A percentile compares a stretch with the other conserved stretches of the same genome.
phyloP scores from a whole-genome alignment of 108 stramenopile species.

The Skeletonema menzelii region DNA sequence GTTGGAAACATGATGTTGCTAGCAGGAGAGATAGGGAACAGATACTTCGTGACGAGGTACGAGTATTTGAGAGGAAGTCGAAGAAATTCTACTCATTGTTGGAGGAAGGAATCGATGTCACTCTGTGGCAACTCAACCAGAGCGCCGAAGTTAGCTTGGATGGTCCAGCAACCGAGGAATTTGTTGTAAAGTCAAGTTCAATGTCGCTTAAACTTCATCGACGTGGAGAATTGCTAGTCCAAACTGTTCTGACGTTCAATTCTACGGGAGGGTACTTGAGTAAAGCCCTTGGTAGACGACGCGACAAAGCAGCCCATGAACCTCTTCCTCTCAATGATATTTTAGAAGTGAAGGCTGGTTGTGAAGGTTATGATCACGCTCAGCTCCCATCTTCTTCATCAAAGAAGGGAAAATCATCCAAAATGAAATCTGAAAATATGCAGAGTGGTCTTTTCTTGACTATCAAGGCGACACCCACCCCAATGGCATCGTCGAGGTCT shows the following conservation, averaged over 20 bases:
- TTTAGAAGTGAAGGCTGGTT: constrained; percentile 85
- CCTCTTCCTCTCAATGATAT: constrained; percentile 88
- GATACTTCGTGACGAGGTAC: constrained; percentile 76
- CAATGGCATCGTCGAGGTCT: constrained; percentile 71
- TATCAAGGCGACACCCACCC: constrained; percentile 81
- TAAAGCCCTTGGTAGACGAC: constrained; percentile 74
- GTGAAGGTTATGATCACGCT: constrained; percentile 81
- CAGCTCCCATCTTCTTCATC: constrained; percentile 71
- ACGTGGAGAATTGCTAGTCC: constrained; percentile 77
- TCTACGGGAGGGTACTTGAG: constrained; percentile 86
- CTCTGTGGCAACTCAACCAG: constrained; percentile 86
- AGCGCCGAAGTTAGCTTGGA: constrained; percentile 60
- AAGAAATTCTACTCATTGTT: constrained; percentile 67
- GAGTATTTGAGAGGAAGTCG: constrained; percentile 73
- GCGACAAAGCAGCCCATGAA: constrained; percentile 78
- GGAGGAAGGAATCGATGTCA: constrained; percentile 85
- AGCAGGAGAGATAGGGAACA: constrained; percentile 86
- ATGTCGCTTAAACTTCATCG: constrained; percentile 81
- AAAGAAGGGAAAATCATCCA: constrained; percentile 60
- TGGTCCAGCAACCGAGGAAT: constrained; percentile 64
- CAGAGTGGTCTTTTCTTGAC: constrained; percentile 87
- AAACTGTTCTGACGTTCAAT: constrained; percentile 77
- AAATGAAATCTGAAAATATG: constrained; percentile 72
- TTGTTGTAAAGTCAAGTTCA: constrained; percentile 78
- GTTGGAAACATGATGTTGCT: constrained; percentile 81